Base-by-base conservation (phyloP, 164 flowering plant species). In the Aristolochia fimbriata region DNA sequence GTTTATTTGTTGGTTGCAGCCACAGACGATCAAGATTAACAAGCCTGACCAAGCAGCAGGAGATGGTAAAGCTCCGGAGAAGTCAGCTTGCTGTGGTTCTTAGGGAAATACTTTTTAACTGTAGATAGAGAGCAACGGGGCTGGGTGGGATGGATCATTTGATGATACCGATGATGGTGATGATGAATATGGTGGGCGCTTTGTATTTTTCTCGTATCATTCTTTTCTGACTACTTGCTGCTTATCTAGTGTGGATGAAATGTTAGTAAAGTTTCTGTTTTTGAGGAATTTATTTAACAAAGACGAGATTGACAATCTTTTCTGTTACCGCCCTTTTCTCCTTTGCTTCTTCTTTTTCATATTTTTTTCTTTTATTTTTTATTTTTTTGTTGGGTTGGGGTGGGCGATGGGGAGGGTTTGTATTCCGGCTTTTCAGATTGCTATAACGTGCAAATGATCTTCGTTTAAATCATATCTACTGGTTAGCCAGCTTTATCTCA, bases 21-120 rank as follows among this genome's bases (percentile, higher is more conserved):
- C 90, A 41, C 85, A 79, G 47, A 67, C 94, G 30, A 79, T 89
- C 62, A 81, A 65, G 76, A 86, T 89, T 55, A 84, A 79, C 68
- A 82, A 73, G 70, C 66, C 79, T 12, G 91, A 84, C 67, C 83
- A 78, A 65, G 73, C 75, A 27, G 77, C 71, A 3, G 86, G 83
- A n/a, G 71, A 79, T 58, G 68, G 76, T 47, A 82, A 80, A 74
- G 74, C 81, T 54, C 67, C 91, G 6, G 80, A 70, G 64, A 83
- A 64, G 65, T 85, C 97, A 20, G 76, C 82, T 48, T 89, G 97
- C 78, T 85, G 94, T 60, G 91, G 88, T 67, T 82, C 84, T 60
- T 83, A 74, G 76, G 57, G 33, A 57, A 49, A 19, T 16, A 19
- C 10, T 47, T 41, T 49, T 27, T 55, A 64, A 21, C 33, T 50